Evolutionary conservation across 169 alveolate species (phyloP).

Genomic region (Eimeria zaria): DNA sequence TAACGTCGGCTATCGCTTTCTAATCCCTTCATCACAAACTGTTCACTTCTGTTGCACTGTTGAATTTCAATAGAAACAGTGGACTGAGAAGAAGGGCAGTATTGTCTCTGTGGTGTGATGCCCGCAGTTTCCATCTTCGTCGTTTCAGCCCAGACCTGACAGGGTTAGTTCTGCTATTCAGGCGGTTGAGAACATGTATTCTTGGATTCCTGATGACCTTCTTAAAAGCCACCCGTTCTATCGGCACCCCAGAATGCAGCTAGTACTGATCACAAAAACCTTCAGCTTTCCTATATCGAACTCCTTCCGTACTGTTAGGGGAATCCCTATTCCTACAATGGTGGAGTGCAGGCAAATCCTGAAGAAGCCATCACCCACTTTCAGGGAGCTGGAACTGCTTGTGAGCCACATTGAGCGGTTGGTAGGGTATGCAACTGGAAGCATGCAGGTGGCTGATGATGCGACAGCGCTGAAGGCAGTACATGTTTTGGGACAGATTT

Average conservation of each 20-base stretch:
- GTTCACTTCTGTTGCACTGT: background rate
- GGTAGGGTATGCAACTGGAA: background rate
- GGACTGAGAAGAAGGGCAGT: background rate
- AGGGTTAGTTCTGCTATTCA: background rate
- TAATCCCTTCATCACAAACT: background rate
- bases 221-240: constrained; percentile 13
- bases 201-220: background rate
- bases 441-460: background rate
- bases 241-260: background rate
- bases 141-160: background rate
- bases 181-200: background rate
- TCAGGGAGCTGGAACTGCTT: background rate
- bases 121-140: too few relatives aligned
- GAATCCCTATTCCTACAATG: background rate
- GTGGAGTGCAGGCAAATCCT: background rate
- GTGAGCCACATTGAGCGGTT: background rate
- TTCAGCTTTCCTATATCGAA: background rate
- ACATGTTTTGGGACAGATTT: background rate
- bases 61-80: background rate
- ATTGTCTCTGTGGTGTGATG: background rate
- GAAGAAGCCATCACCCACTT: background rate
- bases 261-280: background rate
- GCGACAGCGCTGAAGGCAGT: background rate
- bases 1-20: background rate
- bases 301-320: background rate